Evolutionary conservation across 768 basidiomycete genomes (phyloP).

Genomic region (Boletus sensibilis): DNA sequence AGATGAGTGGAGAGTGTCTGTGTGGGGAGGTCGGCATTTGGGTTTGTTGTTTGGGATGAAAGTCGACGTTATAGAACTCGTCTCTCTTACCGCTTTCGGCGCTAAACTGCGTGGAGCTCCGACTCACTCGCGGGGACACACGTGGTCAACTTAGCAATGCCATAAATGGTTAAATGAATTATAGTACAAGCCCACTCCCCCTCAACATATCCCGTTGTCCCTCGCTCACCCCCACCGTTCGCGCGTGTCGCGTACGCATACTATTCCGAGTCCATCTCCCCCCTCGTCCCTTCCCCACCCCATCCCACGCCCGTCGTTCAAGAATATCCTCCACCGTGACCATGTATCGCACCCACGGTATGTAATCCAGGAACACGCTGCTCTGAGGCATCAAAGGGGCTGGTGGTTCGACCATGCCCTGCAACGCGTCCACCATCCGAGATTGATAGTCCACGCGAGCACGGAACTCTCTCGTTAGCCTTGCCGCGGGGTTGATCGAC

Average conservation of each 20-base stretch:
- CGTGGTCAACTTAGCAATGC: slow-evolving; percentile 23
- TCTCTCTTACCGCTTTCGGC: slow-evolving; percentile 23
- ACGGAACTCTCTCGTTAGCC: slow-evolving; percentile 28
- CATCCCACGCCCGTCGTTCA: slow-evolving; percentile 36
- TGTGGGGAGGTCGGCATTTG: slow-evolving; percentile 18
- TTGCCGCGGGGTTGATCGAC: slow-evolving; percentile 37
- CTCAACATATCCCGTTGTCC: slow-evolving; percentile 36
- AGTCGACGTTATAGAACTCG: slow-evolving; percentile 33
- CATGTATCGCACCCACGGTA: slow-evolving; percentile 66
- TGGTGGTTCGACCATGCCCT: slow-evolving; percentile 44
- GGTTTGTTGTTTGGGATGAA: slow-evolving; percentile 5
- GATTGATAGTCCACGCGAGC: slow-evolving; percentile 46
- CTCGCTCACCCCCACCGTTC: slow-evolving; percentile 42
- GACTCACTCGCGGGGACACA: slow-evolving; percentile 31
- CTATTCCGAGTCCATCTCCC: slow-evolving; percentile 63
- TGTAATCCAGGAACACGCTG: slow-evolving; percentile 63
- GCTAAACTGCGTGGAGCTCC: slow-evolving; percentile 28
- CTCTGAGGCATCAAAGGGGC: slow-evolving; percentile 43
- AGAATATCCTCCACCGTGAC: slow-evolving; percentile 59
- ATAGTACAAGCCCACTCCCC: slow-evolving; percentile 23
- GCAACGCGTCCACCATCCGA: slow-evolving; percentile 46
- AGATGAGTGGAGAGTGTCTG: slow-evolving; percentile 52
- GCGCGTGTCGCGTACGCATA: slow-evolving; percentile 40
- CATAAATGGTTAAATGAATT: slow-evolving; percentile 28
- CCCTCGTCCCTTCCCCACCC: slow-evolving; percentile 19